Base-by-base conservation (phyloP, 257 asterid species). In the Pogostemon cablin region DNA sequence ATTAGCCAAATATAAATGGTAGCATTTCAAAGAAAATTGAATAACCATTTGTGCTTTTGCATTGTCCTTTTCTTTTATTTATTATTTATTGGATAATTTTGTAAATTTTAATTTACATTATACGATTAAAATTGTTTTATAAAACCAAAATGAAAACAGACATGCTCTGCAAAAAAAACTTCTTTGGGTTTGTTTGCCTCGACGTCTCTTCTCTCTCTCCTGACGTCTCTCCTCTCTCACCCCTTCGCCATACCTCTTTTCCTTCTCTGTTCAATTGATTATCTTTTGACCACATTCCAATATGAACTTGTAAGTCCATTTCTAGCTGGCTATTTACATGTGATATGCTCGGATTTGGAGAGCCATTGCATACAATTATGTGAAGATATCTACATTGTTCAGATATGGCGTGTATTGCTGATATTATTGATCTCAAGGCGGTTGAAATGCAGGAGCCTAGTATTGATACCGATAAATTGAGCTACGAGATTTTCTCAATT, bases 401-500 rank as follows among this genome's bases (percentile, higher is more conserved):
- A 67, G 49, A 79, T 78, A 87, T 86, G 96, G 89, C 90, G 77
- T 67, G 76, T 69, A 55, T 81, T 62, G 67, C 68, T 40, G 79
- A 80, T 60, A 55, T 34, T 39, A 49, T 4, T 64, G 65, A 66
- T 47, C 75, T 6, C 32, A 67, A 53, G 74, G 50, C 37, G 49
- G 54, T 56, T 32, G 87, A 84, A 56, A 78, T 80, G 85, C 78
- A 84, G 49, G 96, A 90, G 63, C 96, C 93, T 0, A 84, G 88
- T 56, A 82, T 90, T 48, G 96, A 93, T 15, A 78, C 96, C 6
- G 92, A 93, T 72, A 93, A 93, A 85, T 75, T 93, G 72, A 93
- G 98, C 88, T 93, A 93, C 66, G 98, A 93, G 71, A 93, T 93
- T 11, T 93, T 93, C 66, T 93, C 98, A 1, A 88, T 93, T 46